These are phyloP conservation scores for Fraxinus baroniana DNA, from an alignment of 305 asterid genomes.

Conservation along the genomic window DNA sequence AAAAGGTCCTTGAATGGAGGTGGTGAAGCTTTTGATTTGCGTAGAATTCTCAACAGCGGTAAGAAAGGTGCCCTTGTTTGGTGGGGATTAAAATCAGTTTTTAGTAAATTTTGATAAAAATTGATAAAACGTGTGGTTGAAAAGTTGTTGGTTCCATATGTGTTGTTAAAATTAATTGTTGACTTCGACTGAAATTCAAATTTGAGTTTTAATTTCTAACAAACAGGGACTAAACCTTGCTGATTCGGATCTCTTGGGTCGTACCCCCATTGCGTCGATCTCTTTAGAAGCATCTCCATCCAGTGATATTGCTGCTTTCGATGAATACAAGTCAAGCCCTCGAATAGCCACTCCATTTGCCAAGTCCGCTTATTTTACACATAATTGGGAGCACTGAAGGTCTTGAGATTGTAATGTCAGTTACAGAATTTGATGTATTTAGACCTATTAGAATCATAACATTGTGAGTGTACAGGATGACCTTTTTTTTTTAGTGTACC, in stretches of 20 bases:
- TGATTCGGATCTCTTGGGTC: neutral
- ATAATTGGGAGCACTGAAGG: neutral
- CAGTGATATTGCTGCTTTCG: neutral
- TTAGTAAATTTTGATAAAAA: too few relatives aligned
- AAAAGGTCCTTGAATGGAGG: slow-evolving; percentile 64
- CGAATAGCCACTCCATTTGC: slow-evolving; percentile 7
- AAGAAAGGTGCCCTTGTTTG: slow-evolving; percentile 25
- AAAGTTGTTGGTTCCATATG: too few relatives aligned
- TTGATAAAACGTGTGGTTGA: too few relatives aligned
- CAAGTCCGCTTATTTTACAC: neutral
- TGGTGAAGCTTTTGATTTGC: slow-evolving; percentile 74
- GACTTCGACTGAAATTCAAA: too few relatives aligned
- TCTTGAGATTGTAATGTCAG: slow-evolving; percentile 16
- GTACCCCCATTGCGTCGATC: slow-evolving; percentile 11
- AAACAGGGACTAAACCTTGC: slow-evolving; percentile 9
- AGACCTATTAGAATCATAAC: slow-evolving; percentile 10
- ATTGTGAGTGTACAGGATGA: slow-evolving; percentile 40
- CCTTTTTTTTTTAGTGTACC: neutral
- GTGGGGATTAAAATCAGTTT: too few relatives aligned
- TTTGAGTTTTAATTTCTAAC: too few relatives aligned
- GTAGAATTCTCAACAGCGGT: slow-evolving; percentile 52
- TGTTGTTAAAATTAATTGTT: too few relatives aligned
- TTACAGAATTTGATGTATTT: neutral
- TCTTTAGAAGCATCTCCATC: neutral
- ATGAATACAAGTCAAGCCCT: slow-evolving; percentile 3